Evolutionary conservation across 2,329 filamentous ascomycete species (phyloP).

Genomic region (Diaporthe sp.): DNA sequence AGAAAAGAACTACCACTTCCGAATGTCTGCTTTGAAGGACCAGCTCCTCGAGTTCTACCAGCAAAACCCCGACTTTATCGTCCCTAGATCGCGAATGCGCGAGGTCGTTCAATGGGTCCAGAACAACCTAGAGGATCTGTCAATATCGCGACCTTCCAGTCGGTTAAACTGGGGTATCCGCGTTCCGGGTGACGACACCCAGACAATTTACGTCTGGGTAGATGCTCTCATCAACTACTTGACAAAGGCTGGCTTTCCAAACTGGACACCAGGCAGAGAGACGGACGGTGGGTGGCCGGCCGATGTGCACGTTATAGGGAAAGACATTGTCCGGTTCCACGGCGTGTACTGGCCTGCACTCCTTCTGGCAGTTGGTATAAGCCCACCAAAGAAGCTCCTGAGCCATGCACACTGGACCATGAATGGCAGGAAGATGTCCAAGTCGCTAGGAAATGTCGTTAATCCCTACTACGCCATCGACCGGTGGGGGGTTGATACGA

Average conservation of each 20-base stretch:
- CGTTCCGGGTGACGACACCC: slow-evolving; percentile 85
- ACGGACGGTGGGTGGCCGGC: slow-evolving; percentile 84
- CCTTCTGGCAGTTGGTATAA: slow-evolving; percentile 87
- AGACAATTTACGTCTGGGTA: slow-evolving; percentile 98
- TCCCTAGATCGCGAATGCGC: slow-evolving; percentile 79
- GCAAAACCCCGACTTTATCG: slow-evolving; percentile 82
- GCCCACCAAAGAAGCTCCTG: slow-evolving; percentile 83
- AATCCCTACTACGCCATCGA: slow-evolving; percentile 94
- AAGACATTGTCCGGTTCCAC: slow-evolving; percentile 97
- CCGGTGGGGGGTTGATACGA: slow-evolving; percentile 86
- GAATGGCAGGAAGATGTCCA: slow-evolving; percentile 94
- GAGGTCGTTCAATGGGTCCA: slow-evolving; percentile 84
- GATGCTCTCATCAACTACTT: slow-evolving; percentile 96
- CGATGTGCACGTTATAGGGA: slow-evolving; percentile 92
- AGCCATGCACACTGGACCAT: slow-evolving; percentile 98
- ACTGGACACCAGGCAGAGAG: slow-evolving; percentile 76
- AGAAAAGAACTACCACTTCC: slow-evolving; percentile 96
- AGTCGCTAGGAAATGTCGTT: slow-evolving; percentile 94
- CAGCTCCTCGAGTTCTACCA: slow-evolving; percentile 83
- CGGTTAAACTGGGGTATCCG: slow-evolving; percentile 89
- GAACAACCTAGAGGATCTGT: slow-evolving; percentile 86
- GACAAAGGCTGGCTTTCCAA: slow-evolving; percentile 87
- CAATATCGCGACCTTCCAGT: slow-evolving; percentile 84
- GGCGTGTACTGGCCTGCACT: slow-evolving; percentile 99
- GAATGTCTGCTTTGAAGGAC: slow-evolving; percentile 86